Evolutionary conservation across 2,329 filamentous ascomycete species (phyloP), one percentile per base, ranked within the genome.

Genomic region (Colletotrichum magnum): DNA sequence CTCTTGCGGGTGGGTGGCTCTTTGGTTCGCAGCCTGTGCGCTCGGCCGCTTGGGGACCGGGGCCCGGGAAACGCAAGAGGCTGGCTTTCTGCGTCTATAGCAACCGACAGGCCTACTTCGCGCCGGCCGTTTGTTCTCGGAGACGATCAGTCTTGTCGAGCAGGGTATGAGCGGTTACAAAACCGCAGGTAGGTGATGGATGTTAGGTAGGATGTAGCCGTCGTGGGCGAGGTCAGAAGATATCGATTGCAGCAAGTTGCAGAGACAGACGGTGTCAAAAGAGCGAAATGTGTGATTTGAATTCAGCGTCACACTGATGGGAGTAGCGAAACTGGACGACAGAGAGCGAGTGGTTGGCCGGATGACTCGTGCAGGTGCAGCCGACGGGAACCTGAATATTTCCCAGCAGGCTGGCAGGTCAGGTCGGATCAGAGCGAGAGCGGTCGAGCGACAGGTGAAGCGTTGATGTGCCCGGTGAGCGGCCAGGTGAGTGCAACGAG

Each of bases 21-120:
- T 68, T 32, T 57, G 24, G 65, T 53, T 45, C 54, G 32, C 47
- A 64, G 53, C 53, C 53, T 53, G 48, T 58, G 39, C 68, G 64
- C 64, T 62, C 47, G 52, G 64, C 77, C 76, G 74, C 71, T 76
- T 73, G 73, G 7, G 72, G 73, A 71, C 73, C 73, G 72, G 72
- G 73, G 67, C 67, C 59, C 56, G 61, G 73, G 67, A 72, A 72
- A 70, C 32, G 43, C 47, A 58, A 57, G 64, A 61, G 68, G 64
- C 64, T 68, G 68, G 68, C 58, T 69, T 59, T 15, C 54, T 69
- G 64, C 41, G 57, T 51, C 48, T 58, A 64, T 57, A 70, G 64
- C 32, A 36, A 36, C 45, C 57, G 24, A 58, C 21, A 63, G 64
- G 64, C 28, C 52, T 58, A 36, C 21, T 58, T 68, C 39, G 45